A percentile compares a stretch with the other conserved stretches of the same genome.
Conservation (phyloP, 441 rosid species). For the Pelargonium australe region DNA sequence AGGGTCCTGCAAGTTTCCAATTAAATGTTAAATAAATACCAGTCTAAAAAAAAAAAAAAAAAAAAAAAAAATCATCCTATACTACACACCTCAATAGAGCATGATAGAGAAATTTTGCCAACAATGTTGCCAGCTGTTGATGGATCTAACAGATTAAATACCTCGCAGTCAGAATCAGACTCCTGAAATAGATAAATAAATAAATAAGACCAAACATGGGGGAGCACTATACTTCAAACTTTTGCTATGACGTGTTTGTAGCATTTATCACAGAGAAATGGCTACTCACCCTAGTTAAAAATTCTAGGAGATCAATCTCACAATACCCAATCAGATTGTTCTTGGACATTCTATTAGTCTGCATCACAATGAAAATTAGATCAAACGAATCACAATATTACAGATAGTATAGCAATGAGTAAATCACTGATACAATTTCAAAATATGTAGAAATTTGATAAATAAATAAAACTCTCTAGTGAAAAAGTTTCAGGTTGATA, state of each 20-base stretch:
- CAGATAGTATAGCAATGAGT: not conserved
- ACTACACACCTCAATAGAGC: slow-evolving; percentile 67
- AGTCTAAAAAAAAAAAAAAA: slow-evolving; percentile 4
- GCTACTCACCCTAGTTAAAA: slow-evolving; percentile 45
- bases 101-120: slow-evolving; percentile 65
- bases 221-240: not conserved
- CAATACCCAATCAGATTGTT: slow-evolving; percentile 67
- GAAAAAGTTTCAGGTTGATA: not conserved
- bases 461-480: not conserved
- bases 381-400: slow-evolving; percentile 7
- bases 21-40: slow-evolving; percentile 22
- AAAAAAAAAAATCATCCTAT: not conserved
- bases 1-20: slow-evolving; percentile 60
- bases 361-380: slow-evolving; percentile 26
- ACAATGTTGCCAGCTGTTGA: slow-evolving; percentile 48
- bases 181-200: slow-evolving; percentile 39
- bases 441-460: not conserved
- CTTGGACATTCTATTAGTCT: slow-evolving; percentile 75
- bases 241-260: not conserved
- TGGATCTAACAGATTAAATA: slow-evolving; percentile 64
- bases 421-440: slow-evolving; percentile 3
- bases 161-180: slow-evolving; percentile 40
- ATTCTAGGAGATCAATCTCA: slow-evolving; percentile 75
- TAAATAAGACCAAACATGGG: not conserved
- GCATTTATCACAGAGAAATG: not conserved